These are phyloP conservation scores for Botrytis tulipae DNA, from an alignment of 2,329 filamentous ascomycete genomes.

Conservation along the genomic window DNA sequence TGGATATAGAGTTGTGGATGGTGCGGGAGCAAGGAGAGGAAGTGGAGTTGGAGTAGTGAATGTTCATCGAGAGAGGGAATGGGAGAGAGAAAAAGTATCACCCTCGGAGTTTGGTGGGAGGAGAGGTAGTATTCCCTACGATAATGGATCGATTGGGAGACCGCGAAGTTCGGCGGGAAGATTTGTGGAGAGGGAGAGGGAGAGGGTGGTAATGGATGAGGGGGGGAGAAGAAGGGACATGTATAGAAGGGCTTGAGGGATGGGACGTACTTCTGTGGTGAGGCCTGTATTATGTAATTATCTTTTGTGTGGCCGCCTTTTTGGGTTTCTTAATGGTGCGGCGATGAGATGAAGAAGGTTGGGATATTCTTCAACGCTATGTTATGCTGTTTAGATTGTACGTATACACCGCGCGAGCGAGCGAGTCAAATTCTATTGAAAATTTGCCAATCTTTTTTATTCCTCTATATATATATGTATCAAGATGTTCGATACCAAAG, in stretches of 20 bases:
- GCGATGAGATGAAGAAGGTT: background rate
- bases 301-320: background rate
- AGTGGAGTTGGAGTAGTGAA: background rate
- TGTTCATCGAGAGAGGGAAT: background rate
- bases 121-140: background rate
- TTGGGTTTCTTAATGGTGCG: background rate
- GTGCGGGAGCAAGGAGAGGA: background rate
- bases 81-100: background rate
- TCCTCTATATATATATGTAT: background rate
- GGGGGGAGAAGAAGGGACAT: slow-evolving; percentile 9
- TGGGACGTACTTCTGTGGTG: background rate
- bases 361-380: background rate
- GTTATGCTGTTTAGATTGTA: background rate
- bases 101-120: background rate
- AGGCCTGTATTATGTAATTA: background rate
- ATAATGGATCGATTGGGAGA: background rate
- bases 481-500: background rate
- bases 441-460: background rate
- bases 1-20: slow-evolving; percentile 15
- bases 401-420: background rate
- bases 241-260: background rate
- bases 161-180: slow-evolving; percentile 4
- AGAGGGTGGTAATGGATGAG: slow-evolving; percentile 10
- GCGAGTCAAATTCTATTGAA: background rate
- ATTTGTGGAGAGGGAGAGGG: slow-evolving; percentile 11